Evolutionary conservation across 2,329 filamentous ascomycete species (phyloP), one percentile per base, ranked within the genome.

Genomic region (Phialocephala sp.): DNA sequence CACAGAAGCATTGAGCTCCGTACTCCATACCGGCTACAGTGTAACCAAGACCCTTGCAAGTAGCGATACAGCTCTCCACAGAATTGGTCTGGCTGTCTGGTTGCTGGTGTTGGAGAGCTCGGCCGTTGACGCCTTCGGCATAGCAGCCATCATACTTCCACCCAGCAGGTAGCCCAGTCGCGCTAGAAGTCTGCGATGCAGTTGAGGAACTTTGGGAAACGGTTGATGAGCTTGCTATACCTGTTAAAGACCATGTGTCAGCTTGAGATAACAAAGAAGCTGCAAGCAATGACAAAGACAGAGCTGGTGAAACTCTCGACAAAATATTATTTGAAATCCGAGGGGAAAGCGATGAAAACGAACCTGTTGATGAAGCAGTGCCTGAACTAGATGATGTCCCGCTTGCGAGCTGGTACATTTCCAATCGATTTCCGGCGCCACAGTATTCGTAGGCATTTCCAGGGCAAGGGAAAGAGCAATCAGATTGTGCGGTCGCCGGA

Each of bases 391-490:
- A 39, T n/a, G 52, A 55, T 5, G 5, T 18, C 1, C 8, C 22
- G 8, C 45, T 20, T 22, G 20, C 15, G 24, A 54, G 18, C 24
- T 37, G 15, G 35, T 57, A 57, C 55, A 57, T 57, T 39, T 57
- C 32, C 32, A 57, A 41, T 14, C 55, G 32, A 22, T 36, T 37
- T 57, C 55, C 55, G 18, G 55, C 76, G 15, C 77, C 76, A 58
- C 76, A 78, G 47, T 71, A 70, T 66, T 77, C 69, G 9, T 63
- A 60, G 11, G 59, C 24, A 62, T 77, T 72, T 9, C 71, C 75
- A 9, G 59, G 36, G 59, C 69, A 71, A n/a, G 63, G 62, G n/a
- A 71, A 65, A 22, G 60, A 65, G 32, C 69, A 71, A n/a, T 67
- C 68, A 14, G 66, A 71, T 1, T 62, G 57, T 32, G 47, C 70